Conservation (phyloP, 2,329 filamentous ascomycete species). For the Dactylellina parvicollis region DNA sequence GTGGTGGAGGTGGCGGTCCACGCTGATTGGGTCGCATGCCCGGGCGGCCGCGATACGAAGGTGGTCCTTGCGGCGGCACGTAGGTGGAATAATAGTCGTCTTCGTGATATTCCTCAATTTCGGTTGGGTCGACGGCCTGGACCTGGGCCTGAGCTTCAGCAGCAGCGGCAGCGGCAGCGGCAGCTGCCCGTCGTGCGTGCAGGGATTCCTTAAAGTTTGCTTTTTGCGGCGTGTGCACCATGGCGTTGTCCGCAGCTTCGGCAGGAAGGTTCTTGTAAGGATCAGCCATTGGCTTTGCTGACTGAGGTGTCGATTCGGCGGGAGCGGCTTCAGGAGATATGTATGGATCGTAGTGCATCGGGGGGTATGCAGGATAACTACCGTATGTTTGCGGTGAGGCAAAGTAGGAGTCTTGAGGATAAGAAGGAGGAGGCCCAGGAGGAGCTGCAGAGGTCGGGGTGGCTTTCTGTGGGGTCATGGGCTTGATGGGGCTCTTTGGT, state of each 20-base stretch:
- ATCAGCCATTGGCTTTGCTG: constrained; percentile 24
- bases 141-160: constrained; percentile 11
- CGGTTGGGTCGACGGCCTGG: constrained; percentile 26
- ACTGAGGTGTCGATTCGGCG: constrained; percentile 21
- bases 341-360: constrained; percentile 51
- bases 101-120: constrained; percentile 50
- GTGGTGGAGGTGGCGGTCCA: constrained; percentile 30
- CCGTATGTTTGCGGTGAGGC: constrained; percentile 30
- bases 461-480: constrained; percentile 37
- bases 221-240: constrained; percentile 52
- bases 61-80: constrained; percentile 34
- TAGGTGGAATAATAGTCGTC: constrained; percentile 49
- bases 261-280: constrained; percentile 34
- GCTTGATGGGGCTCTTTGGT: constrained; percentile 46
- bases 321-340: constrained; percentile 21
- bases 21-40: constrained; percentile 34
- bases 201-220: constrained; percentile 49
- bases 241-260: constrained; percentile 32
- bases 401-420: constrained; percentile 46
- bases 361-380: constrained; percentile 20
- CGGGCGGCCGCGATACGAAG: constrained; percentile 45
- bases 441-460: constrained; percentile 31
- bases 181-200: constrained; percentile 47
- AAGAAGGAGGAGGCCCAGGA: constrained; percentile 29
- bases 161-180: constrained; percentile 40